phyloP scores from a whole-genome alignment of 257 asterid genomes.

The Parsonsia alboflavescens region DNA sequence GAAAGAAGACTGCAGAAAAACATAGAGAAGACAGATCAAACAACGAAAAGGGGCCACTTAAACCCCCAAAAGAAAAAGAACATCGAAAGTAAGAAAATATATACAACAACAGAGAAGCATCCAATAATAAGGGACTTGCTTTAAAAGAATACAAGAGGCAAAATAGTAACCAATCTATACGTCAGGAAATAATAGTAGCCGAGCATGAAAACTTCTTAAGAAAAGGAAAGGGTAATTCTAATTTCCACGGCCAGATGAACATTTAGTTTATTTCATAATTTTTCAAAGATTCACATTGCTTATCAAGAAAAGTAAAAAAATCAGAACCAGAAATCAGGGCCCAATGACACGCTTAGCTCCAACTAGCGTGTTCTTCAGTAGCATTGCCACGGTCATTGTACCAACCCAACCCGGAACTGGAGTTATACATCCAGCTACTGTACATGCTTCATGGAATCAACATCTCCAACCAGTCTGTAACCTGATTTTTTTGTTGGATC shows the following conservation, averaged over 20 bases:
- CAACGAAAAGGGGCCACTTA: background rate
- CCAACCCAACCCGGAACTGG: conserved; percentile 99
- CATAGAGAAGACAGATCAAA: background rate
- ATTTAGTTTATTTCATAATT: background rate
- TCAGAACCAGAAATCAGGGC: conserved; percentile 16
- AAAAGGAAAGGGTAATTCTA: background rate
- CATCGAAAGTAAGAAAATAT: background rate
- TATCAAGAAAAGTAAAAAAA: background rate
- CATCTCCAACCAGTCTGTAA: conserved; percentile 93
- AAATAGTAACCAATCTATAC: background rate
- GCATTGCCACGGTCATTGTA: conserved; percentile 96
- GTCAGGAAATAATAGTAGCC: background rate
- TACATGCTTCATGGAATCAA: conserved; percentile 70
- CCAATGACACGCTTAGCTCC: conserved; percentile 77
- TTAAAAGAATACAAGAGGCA: background rate
- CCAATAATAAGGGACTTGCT: background rate
- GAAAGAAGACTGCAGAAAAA: background rate
- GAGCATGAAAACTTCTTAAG: too few species aligned
- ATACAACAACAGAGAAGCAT: background rate
- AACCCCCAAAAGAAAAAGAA: background rate
- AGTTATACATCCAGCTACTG: conserved; percentile 81
- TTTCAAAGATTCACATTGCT: background rate
- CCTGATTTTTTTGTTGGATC: conserved; percentile 78
- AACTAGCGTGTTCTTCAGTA: conserved; percentile 75
- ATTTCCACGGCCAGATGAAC: background rate